Evolutionary conservation across 140 eudicot species (phyloP).

Genomic region (Ambrosia hybrid): DNA sequence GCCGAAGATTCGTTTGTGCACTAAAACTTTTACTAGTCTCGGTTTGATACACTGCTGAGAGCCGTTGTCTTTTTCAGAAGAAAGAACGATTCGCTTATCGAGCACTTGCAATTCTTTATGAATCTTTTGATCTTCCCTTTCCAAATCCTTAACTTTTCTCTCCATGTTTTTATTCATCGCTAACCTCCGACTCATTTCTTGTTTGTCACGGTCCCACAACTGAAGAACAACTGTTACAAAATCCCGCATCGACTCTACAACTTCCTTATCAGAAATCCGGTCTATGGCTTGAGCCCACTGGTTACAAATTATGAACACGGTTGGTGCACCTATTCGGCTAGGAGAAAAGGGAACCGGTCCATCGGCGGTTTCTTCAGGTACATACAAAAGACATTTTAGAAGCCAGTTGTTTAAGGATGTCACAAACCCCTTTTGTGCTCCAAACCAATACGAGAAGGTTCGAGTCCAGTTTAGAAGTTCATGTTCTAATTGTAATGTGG

Average conservation of each 20-base stretch:
- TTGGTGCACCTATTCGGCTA: slow-evolving; percentile 91
- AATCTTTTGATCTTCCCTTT: slow-evolving; percentile 84
- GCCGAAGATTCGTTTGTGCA: slow-evolving; percentile 72
- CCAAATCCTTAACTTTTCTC: slow-evolving; percentile 70
- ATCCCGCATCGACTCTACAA: slow-evolving; percentile 67
- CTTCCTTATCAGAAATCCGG: slow-evolving; percentile 79
- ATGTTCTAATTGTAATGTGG: slow-evolving; percentile 77
- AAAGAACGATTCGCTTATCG: slow-evolving; percentile 67
- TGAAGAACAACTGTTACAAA: slow-evolving; percentile 70
- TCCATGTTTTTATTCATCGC: slow-evolving; percentile 59
- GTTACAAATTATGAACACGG: slow-evolving; percentile 73
- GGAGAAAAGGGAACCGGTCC: slow-evolving; percentile 93
- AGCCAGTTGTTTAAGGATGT: slow-evolving; percentile 86
- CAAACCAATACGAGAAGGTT: slow-evolving; percentile 81
- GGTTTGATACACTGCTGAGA: slow-evolving; percentile 76
- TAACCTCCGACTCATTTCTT: slow-evolving; percentile 67
- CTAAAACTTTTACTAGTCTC: slow-evolving; percentile 73
- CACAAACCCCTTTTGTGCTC: slow-evolving; percentile 78
- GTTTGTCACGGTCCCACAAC: slow-evolving; percentile 83
- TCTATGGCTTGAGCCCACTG: slow-evolving; percentile 96
- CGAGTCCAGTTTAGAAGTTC: slow-evolving; percentile 82
- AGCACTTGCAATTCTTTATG: slow-evolving; percentile 87
- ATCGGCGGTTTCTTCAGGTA: slow-evolving; percentile 94
- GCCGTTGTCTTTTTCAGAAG: slow-evolving; percentile 41
- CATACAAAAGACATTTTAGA: slow-evolving; percentile 70